These are phyloP conservation scores for Chlamydomonas schloesseri DNA, from an alignment of 139 green algal species.

Conservation along the genomic window DNA sequence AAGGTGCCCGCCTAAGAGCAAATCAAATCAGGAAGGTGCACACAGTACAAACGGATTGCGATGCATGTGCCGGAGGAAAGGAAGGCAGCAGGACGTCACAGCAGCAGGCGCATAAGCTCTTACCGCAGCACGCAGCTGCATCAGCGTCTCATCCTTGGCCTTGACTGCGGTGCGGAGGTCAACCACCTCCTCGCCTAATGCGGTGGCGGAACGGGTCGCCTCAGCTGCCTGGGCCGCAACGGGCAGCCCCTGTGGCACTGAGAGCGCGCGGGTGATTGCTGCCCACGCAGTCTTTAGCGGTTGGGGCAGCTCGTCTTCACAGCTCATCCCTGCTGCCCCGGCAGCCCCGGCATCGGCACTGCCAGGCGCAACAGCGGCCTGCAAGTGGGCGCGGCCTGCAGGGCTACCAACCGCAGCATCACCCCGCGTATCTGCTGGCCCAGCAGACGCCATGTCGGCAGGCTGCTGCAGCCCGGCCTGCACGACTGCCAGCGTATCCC, in stretches of 20 bases:
- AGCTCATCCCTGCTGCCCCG: background rate
- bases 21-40: no score
- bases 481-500: slow-evolving; percentile 17
- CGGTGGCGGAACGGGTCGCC: background rate
- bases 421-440: no score
- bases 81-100: no score
- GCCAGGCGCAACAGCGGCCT: no score
- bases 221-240: slow-evolving; percentile 11
- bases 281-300: no score
- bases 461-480: background rate
- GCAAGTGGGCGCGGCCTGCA: no score
- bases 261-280: background rate
- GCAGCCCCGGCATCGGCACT: background rate
- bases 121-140: slow-evolving; percentile 38
- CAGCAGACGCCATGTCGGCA: no score
- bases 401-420: no score
- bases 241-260: slow-evolving; percentile 1
- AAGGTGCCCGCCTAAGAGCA: slow-evolving; percentile 1
- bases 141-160: slow-evolving; percentile 14
- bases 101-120: no score
- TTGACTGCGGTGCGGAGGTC: background rate
- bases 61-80: no score
- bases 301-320: no score
- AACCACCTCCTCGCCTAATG: slow-evolving; percentile 5
- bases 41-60: no score